A percentile compares a stretch with the other conserved stretches of the same genome.
These are phyloP conservation scores for Clitoria ternatea DNA, from an alignment of 306 rosid genomes.

Conservation along the genomic window DNA sequence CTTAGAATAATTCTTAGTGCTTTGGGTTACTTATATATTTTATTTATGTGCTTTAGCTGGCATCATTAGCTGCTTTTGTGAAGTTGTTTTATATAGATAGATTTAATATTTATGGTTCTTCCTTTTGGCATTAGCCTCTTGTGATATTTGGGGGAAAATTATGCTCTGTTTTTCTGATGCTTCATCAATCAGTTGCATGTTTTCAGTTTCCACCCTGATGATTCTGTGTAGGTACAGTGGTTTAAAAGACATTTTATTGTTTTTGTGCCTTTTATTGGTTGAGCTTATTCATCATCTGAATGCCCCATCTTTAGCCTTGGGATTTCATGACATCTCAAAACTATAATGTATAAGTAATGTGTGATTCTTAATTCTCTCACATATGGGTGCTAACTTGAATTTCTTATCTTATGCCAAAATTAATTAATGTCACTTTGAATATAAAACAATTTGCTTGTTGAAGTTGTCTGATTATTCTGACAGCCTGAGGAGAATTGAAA, in stretches of 20 bases:
- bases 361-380: conserved; percentile 2
- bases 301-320: not conserved
- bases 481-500: not conserved
- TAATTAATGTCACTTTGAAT: not conserved
- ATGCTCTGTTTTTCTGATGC: not conserved
- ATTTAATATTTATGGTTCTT: not conserved
- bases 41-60: not conserved
- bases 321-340: conserved; percentile 10
- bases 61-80: not conserved
- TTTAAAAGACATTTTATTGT: not conserved
- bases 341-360: not conserved
- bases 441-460: not conserved
- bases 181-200: not conserved
- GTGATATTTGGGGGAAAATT: not conserved
- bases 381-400: not conserved
- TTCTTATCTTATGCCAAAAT: conserved; percentile 9
- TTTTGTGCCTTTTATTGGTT: not conserved
- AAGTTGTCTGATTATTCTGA: conserved; percentile 20
- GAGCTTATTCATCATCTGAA: conserved; percentile 12
- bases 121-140: not conserved
- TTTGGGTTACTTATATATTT: not conserved
- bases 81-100: not conserved
- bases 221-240: not conserved
- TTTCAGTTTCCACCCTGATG: not conserved
- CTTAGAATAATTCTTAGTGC: not conserved